phyloP scores from a whole-genome alignment of 768 basidiomycete species.

The Kwoniella europaea region DNA sequence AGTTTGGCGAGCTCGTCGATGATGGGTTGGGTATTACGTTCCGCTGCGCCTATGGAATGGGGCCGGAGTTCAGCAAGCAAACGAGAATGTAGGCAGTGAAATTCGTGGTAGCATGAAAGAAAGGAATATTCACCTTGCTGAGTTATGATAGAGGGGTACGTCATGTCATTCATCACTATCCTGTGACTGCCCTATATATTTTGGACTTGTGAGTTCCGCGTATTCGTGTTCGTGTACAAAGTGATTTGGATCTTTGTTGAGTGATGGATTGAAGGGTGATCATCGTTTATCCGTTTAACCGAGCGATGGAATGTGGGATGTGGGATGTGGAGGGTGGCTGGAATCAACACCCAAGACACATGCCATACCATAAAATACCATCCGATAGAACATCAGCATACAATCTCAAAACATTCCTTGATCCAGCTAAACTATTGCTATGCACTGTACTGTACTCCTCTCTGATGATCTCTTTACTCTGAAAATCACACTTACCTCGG shows the following conservation, averaged over 20 bases:
- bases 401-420: background rate
- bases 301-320: too few species aligned
- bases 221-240: background rate
- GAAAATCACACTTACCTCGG: too few species aligned
- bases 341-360: background rate
- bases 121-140: conserved; percentile 18
- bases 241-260: too few species aligned
- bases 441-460: background rate
- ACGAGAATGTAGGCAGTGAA: background rate
- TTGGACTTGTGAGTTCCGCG: background rate
- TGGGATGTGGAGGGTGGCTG: background rate
- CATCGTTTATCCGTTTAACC: background rate
- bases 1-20: conserved; percentile 23
- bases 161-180: background rate
- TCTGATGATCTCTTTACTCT: too few species aligned
- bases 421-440: background rate
- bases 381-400: background rate
- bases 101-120: background rate
- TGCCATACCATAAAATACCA: background rate
- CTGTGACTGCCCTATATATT: background rate
- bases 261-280: background rate
- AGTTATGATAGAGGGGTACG: conserved; percentile 35
- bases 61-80: too few species aligned
- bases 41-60: conserved; percentile 19
- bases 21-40: conserved; percentile 35